Conservation (phyloP, 306 rosid species). For the Cicer arietinum region DNA sequence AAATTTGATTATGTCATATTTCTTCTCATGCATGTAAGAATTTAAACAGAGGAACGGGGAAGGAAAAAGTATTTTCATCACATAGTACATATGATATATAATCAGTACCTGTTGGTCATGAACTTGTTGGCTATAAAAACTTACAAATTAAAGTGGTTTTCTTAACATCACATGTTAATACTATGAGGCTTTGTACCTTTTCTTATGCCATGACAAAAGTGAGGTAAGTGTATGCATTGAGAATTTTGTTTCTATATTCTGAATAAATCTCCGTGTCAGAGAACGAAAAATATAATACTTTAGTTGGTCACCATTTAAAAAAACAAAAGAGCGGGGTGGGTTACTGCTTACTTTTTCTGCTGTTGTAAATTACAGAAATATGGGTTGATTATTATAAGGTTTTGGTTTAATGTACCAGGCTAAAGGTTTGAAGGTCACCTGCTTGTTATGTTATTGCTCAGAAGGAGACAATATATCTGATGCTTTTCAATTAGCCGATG, state of each 20-base stretch:
- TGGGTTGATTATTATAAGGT: conserved; percentile 27
- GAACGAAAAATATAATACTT: conserved; percentile 25
- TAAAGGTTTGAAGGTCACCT: conserved; percentile 88
- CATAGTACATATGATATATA: not conserved
- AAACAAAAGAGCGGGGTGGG: not conserved
- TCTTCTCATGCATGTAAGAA: not conserved
- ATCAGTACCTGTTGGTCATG: conserved; percentile 6
- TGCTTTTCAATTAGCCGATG: conserved; percentile 88
- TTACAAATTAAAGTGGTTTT: not conserved
- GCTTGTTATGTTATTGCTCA: conserved; percentile 89
- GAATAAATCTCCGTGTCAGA: not conserved
- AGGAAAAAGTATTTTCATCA: not conserved
- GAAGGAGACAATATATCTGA: conserved; percentile 94
- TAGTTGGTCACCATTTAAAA: not conserved
- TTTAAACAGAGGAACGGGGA: not conserved
- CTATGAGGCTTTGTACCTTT: not conserved
- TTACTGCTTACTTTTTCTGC: not conserved
- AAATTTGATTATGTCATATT: conserved; percentile 8
- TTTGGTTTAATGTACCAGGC: conserved; percentile 63
- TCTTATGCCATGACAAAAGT: not conserved
- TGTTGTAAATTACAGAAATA: conserved; percentile 8
- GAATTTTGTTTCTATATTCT: conserved; percentile 26
- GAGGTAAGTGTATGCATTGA: not conserved
- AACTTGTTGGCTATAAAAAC: not conserved
- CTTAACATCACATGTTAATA: conserved; percentile 12